Base-by-base conservation (phyloP, 2,329 filamentous ascomycete species). In the Colletotrichum sp. region DNA sequence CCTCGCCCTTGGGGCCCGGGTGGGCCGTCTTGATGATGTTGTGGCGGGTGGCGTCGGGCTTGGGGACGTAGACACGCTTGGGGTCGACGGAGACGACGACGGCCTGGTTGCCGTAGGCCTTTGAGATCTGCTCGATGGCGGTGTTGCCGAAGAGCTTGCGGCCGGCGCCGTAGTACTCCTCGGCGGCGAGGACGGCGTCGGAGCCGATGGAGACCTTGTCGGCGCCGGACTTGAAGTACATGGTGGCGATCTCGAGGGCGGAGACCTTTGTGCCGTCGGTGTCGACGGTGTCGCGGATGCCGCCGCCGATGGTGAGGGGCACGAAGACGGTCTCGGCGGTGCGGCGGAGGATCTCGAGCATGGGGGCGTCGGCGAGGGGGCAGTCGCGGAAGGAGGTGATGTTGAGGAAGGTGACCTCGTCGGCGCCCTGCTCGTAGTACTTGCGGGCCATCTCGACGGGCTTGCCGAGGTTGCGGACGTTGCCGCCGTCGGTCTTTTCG, bases 341-440 rank as follows among this genome's bases (percentile, higher is more conserved):
- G 79, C 92, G 92, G 64, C 96, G 92, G 64, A 99, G 89, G 71
- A 99, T 93, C 86, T 99, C 96, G 68, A 99, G 92, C 97, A 99
- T 99, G 9, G 97, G 97, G 5, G 96, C 88, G 86, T 99, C 97
- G 79, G 93, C 95, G 15, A 99, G 86, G 9, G 97, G 97, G 79
- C 96, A 98, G 87, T 99, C 97, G 77, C 97, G 93, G 91, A 99
- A 99, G 25, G 94, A 97, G 2, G 96, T 99, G 83, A 99, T 99
- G 89, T 99, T 99, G 79, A 99, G 90, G 85, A 99, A 99, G 1
- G 96, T 98, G 72, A 99, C 92, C 86, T 99, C 97, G 85, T 99
- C 97, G 15, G 97, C 96, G 76, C 97, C 97, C 86, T 98, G 95
- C 82, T 98, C 94, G 88, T 99, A 99, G 89, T 99, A 99, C 81